Conservation (phyloP, 208 protist species). For the Leishmania lainsoni region DNA sequence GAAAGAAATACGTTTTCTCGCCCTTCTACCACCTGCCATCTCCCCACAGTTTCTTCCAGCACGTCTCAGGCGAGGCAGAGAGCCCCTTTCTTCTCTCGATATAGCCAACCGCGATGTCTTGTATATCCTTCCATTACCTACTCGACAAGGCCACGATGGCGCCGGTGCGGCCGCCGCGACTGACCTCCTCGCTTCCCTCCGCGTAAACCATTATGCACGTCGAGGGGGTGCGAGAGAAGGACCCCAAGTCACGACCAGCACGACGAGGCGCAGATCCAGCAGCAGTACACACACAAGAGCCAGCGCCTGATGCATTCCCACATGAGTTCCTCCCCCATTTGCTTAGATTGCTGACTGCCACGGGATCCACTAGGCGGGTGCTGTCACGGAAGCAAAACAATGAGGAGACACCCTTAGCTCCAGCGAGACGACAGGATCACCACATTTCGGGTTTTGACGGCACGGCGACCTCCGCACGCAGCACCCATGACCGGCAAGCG, state of each 20-base stretch:
- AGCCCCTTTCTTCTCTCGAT: not conserved
- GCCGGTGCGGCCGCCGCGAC: conserved; percentile 10
- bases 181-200: not conserved
- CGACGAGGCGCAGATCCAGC: conserved; percentile 24
- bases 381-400: conserved; percentile 32
- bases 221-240: conserved; percentile 11
- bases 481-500: conserved; percentile 21
- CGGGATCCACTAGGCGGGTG: conserved; percentile 11
- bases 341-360: conserved; percentile 16
- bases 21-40: not conserved
- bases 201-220: conserved; percentile 2
- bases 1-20: no score
- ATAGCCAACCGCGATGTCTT: not conserved
- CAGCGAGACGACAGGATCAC: conserved; percentile 22
- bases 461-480: conserved; percentile 13
- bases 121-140: not conserved
- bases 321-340: conserved; percentile 13
- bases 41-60: not conserved
- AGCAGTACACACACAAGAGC: conserved; percentile 29
- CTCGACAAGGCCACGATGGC: not conserved
- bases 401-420: conserved; percentile 21
- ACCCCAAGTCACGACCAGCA: conserved; percentile 14
- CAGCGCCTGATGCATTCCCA: conserved; percentile 29
- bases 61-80: not conserved
- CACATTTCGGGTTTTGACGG: conserved; percentile 24